phyloP scores from a whole-genome alignment of 768 basidiomycete species.

The Dacryopinax spathularia region DNA sequence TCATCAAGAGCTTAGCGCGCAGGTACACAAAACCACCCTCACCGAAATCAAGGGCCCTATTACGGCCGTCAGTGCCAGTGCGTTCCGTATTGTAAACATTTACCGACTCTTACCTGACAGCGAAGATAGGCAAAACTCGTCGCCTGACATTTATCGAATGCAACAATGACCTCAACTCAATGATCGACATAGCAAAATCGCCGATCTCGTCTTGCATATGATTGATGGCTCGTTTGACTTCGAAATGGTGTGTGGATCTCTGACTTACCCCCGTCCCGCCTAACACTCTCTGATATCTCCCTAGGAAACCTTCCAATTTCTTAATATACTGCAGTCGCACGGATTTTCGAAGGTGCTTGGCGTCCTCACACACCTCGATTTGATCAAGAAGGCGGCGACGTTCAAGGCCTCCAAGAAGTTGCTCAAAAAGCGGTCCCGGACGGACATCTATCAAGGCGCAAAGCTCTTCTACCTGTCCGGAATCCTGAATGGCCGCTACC shows the following conservation, averaged over 20 bases:
- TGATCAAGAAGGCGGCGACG: constrained; percentile 80
- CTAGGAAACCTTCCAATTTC: constrained; percentile 97
- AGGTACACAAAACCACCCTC: constrained; percentile 84
- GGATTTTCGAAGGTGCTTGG: constrained; percentile 99
- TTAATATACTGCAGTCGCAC: constrained; percentile 91
- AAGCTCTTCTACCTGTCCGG: constrained; percentile 97
- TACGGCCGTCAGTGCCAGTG: constrained; percentile 73
- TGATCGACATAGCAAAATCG: constrained; percentile 98
- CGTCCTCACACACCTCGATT: constrained; percentile 86
- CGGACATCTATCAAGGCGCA: constrained; percentile 96
- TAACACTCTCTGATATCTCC: background rate
- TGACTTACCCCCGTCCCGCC: background rate
- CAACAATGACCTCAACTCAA: constrained; percentile 92
- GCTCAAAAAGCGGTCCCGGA: constrained; percentile 97
- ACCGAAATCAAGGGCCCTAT: constrained; percentile 84
- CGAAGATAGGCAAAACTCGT: constrained; percentile 56
- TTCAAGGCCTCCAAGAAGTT: constrained; percentile 83
- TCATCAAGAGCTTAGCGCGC: constrained; percentile 79
- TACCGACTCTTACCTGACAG: background rate
- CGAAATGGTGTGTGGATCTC: constrained; percentile 82
- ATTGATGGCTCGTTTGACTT: constrained; percentile 96
- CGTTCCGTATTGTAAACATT: background rate
- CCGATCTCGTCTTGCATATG: constrained; percentile 91
- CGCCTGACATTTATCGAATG: constrained; percentile 95
- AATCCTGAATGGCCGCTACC: constrained; percentile 92